Percentiles rank a stretch among this genome's conserved stretches.
phyloP scores from a whole-genome alignment of 2,329 filamentous ascomycete genomes.

The Laburnicola sp. region DNA sequence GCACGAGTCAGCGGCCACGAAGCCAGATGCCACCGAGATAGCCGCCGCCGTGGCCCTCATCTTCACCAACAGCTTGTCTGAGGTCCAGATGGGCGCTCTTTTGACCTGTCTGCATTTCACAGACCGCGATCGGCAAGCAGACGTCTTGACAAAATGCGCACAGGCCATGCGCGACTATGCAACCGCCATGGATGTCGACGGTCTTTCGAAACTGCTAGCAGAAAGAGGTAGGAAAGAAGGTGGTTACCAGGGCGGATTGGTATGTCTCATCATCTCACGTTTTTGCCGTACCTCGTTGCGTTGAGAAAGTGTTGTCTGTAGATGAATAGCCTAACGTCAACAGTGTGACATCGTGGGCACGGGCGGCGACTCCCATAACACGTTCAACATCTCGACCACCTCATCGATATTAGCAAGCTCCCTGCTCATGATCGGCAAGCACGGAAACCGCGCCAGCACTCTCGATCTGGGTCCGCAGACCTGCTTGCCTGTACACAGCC shows the following conservation, averaged over 20 bases:
- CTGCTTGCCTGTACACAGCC: constrained; percentile 77
- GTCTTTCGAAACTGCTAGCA: constrained; percentile 64
- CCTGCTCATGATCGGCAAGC: constrained; percentile 84
- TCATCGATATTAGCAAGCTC: constrained; percentile 89
- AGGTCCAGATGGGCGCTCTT: constrained; percentile 82
- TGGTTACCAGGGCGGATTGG: constrained; percentile 78
- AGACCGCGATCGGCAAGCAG: constrained; percentile 76
- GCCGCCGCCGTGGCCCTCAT: constrained; percentile 87
- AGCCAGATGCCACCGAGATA: constrained; percentile 72
- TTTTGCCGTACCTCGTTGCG: neutral
- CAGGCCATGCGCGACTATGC: constrained; percentile 81
- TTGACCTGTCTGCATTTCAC: constrained; percentile 93
- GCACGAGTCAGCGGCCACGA: constrained; percentile 55
- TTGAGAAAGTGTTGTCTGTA: no score
- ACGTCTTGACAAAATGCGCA: constrained; percentile 85
- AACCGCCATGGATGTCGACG: constrained; percentile 66
- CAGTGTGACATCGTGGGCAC: constrained; percentile 95
- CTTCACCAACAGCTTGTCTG: constrained; percentile 87
- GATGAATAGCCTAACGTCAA: neutral
- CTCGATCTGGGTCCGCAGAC: constrained; percentile 93
- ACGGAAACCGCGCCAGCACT: constrained; percentile 97
- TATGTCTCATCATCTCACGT: constrained; percentile 52
- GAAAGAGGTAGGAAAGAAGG: constrained; percentile 67
- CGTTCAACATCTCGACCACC: constrained; percentile 97
- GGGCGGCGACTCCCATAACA: constrained; percentile 93